phyloP scores from a whole-genome alignment of 768 basidiomycete species.

The Mycena polygramma region DNA sequence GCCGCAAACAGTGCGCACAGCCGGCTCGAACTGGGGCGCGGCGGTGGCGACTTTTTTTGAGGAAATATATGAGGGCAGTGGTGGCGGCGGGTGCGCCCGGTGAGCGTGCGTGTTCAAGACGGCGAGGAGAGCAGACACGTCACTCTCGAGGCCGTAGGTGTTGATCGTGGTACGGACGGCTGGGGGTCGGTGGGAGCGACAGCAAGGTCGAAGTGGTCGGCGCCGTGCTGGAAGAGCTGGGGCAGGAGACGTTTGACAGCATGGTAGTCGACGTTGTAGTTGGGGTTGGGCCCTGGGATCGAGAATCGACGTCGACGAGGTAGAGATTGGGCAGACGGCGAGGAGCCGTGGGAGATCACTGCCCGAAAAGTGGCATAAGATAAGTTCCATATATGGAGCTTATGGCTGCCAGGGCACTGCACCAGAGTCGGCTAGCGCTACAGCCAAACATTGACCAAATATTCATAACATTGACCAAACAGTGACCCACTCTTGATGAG shows the following conservation, averaged over 20 bases:
- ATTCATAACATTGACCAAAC: no score
- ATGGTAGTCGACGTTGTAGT: constrained; percentile 85
- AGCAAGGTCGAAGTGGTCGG: constrained; percentile 77
- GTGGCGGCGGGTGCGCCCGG: constrained; percentile 80
- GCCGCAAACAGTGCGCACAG: constrained; percentile 69
- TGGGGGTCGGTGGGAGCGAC: constrained; percentile 84
- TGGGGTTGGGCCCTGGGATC: constrained; percentile 94
- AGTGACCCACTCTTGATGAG: no score
- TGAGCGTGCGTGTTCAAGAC: constrained; percentile 84
- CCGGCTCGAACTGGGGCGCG: constrained; percentile 62
- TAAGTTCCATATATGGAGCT: no score
- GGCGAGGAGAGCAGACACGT: constrained; percentile 90
- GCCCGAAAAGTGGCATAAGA: no score
- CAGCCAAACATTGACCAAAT: no score
- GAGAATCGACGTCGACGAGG: constrained; percentile 92
- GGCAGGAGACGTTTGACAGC: constrained; percentile 81
- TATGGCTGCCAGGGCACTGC: no score
- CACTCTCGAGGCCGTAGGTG: constrained; percentile 89
- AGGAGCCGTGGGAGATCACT: no score
- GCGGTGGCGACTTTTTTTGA: constrained; percentile 67
- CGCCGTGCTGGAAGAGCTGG: constrained; percentile 83
- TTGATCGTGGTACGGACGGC: constrained; percentile 91
- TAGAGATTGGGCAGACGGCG: no score
- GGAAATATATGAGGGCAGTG: constrained; percentile 79
- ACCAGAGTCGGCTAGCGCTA: no score